phyloP scores from a whole-genome alignment of 1,284 basidiomycete species.

The Entoloma clypeatum region DNA sequence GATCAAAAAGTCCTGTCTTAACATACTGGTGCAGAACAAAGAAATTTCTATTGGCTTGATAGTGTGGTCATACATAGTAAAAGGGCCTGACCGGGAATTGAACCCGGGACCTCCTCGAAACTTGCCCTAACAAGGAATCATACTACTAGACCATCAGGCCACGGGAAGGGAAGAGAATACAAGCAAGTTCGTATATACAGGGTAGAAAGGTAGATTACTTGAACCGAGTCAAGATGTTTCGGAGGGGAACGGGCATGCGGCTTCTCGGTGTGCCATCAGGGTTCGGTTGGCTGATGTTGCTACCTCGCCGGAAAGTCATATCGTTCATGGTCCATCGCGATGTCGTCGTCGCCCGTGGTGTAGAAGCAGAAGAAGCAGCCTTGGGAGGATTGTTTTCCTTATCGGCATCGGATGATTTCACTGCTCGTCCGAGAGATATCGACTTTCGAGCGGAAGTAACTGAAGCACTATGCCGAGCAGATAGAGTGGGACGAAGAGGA shows the following conservation, averaged over 20 bases:
- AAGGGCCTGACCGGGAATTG: slow-evolving; percentile 62
- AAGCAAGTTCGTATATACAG: background rate
- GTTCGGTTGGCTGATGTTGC: slow-evolving; percentile 17
- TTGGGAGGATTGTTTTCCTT: slow-evolving; percentile 25
- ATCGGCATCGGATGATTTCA: slow-evolving; percentile 22
- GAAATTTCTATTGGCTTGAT: background rate
- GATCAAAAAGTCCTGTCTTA: too few relatives aligned
- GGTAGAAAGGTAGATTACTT: slow-evolving; percentile 27
- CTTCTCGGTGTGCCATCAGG: slow-evolving; percentile 30
- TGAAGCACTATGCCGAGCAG: slow-evolving; percentile 11
- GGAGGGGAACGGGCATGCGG: slow-evolving; percentile 43
- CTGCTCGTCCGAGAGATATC: slow-evolving; percentile 27
- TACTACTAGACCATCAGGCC: slow-evolving; percentile 44
- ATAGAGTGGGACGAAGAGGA: slow-evolving; percentile 10
- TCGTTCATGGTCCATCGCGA: slow-evolving; percentile 29
- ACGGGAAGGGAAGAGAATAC: background rate
- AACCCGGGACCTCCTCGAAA: slow-evolving; percentile 79
- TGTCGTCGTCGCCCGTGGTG: slow-evolving; percentile 15
- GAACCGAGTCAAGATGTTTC: slow-evolving; percentile 45
- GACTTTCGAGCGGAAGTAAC: slow-evolving; percentile 10
- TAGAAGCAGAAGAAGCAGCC: slow-evolving; percentile 1
- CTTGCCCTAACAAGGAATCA: slow-evolving; percentile 52
- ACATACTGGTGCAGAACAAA: too few relatives aligned
- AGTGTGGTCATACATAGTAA: background rate
- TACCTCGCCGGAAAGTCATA: slow-evolving; percentile 26